Evolutionary conservation across 192 early-diverging fungal genomes (phyloP), one percentile per base, ranked within the genome.

Genomic region (Lobosporangium transversale): DNA sequence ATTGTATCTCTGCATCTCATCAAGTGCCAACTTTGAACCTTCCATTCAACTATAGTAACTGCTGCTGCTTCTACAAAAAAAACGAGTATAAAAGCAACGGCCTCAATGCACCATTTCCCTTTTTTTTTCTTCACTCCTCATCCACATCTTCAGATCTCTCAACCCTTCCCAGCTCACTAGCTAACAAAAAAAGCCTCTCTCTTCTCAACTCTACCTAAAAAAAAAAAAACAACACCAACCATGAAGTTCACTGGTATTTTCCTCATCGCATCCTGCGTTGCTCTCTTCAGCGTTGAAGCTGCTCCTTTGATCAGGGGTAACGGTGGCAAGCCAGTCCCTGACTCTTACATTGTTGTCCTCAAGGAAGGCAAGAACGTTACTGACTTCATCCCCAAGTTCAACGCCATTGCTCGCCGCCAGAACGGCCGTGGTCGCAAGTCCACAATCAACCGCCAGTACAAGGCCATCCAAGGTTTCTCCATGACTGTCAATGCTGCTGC

Each of bases 261-360:
- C 45, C n/a, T 75, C 18, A 51, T 62, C 58, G 71, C 71, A 4
- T n/a, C n/a, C n/a, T 45, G 49, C 50, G 51, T 75, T 12, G 62
- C 63, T 20, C 15, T 66, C 8, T 51, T 66, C 47, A 27, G 18
- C 47, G 51, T 49, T 36, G 53, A 64, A 23, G 61, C 67, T 21
- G 75, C 75, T 49, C 66, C 75, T 27, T n/a, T 69, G 60, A 11
- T 79, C 55, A 36, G 29, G 14, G 24, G 26, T 14, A 59, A 49
- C 37, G 52, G 47, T 2, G 60, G 55, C 65, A 59, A 47, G 44
- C 54, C 26, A 23, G 58, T 79, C 30, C 61, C 75, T 8, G 66
- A 69, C 48, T 69, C 65, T 2, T 79, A 79, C 57, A 79, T 79
- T 29, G 66, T 79, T 21, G 66, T 68, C 20, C 62, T 79, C 53